Conservation (phyloP, 148 eudicot species). For the Amaranthus cruentus region DNA sequence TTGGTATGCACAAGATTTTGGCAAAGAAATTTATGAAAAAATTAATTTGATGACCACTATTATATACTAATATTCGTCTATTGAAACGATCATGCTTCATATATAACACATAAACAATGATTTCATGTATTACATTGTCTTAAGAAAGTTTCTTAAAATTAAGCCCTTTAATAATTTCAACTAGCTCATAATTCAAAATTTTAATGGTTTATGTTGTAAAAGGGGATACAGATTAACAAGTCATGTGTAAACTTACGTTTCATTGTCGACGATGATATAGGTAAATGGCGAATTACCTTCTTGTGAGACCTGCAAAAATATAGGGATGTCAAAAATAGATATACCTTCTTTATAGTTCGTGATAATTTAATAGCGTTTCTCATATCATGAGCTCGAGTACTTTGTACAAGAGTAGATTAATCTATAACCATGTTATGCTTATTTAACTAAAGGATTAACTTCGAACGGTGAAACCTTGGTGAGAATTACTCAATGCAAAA, state of each 20-base stretch:
- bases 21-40: background rate
- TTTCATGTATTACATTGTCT: too few species aligned
- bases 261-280: constrained; percentile 83
- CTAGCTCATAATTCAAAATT: too few species aligned
- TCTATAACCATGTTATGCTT: background rate
- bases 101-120: too few species aligned
- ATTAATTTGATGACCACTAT: background rate
- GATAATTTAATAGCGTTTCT: background rate
- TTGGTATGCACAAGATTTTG: background rate
- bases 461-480: background rate
- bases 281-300: constrained; percentile 94
- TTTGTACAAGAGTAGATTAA: background rate
- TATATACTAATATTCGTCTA: too few species aligned
- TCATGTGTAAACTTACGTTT: constrained; percentile 53
- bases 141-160: too few species aligned
- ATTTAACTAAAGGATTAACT: background rate
- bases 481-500: too few species aligned
- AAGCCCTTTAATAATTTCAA: too few species aligned
- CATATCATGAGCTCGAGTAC: background rate
- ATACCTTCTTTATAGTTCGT: background rate
- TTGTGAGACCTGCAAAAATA: constrained; percentile 69
- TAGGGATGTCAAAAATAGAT: constrained; percentile 14
- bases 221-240: constrained; percentile 2
- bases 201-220: too few species aligned
- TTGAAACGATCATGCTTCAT: too few species aligned